Base-by-base conservation (phyloP, 306 rosid species). In the Fragaria vesca region DNA sequence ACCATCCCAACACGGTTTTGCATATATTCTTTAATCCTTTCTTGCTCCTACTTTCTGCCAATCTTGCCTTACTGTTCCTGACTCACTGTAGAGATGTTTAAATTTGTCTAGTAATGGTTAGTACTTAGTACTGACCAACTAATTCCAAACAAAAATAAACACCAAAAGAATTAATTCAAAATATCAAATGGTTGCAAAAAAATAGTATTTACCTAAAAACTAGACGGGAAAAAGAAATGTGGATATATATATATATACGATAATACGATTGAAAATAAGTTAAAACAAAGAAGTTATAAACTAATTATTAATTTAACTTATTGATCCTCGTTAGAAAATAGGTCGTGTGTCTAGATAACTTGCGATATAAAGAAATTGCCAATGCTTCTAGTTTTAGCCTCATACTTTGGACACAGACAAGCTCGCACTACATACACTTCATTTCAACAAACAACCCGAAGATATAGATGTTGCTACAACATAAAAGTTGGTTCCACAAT, bases 291-390 rank as follows among this genome's bases (percentile, higher is more conserved):
- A 30, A 32, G 34, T 32, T 32, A 32, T 32, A 0, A 32, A 32
- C 0, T 32, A 32, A 0, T 32, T 32, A 0, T 32, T 32, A 28
- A 28, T 28, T 28, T 28, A 32, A 32, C 34, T 32, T 32, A 32
- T 0, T 32, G 0, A 0, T 32, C 0, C 0, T 32, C 4, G 36
- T 32, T 32, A 32, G 0, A 32, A 32, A 32, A 2, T 0, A 0
- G 34, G 0, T 2, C 34, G 4, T 32, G 36, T 3, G 4, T 3
- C 36, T 38, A 5, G 42, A 38, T 38, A 38, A 1, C 7, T 38
- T 38, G 42, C 1, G 42, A 38, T 38, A 8, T 4, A 38, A 38
- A 38, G 7, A 38, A 38, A 38, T 38, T 38, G 7, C 42, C 42
- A 5, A 38, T 38, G 1, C 42, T 4, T 38, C 1, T 38, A 4